Percentiles rank a stretch among this genome's conserved stretches.
These are phyloP conservation scores for Delitschia confertaspora DNA, from an alignment of 495 filamentous ascomycete species.

Conservation along the genomic window DNA sequence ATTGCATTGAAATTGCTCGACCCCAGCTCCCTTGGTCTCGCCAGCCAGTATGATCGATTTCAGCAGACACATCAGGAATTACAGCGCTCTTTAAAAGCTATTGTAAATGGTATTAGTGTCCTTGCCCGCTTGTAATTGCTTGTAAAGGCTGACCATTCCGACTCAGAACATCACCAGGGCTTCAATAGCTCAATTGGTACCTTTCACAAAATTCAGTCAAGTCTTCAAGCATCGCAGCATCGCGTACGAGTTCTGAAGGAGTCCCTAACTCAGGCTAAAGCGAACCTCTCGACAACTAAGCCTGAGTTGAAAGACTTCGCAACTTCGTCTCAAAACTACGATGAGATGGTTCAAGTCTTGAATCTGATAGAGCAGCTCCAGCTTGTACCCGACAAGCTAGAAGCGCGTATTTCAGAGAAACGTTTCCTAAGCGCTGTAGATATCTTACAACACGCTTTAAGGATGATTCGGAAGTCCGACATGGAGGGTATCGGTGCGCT, in stretches of 20 bases:
- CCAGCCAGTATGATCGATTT: constrained; percentile 77
- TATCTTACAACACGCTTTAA: constrained; percentile 75
- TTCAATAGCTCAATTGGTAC: constrained; percentile 99
- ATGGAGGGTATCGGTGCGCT: constrained; percentile 87
- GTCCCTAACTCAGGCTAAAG: constrained; percentile 72
- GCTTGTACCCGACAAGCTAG: constrained; percentile 82
- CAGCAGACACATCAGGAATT: constrained; percentile 70
- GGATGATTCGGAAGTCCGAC: constrained; percentile 73
- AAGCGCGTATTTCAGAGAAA: constrained; percentile 91
- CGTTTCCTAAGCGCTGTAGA: constrained; percentile 88
- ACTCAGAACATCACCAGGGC: constrained; percentile 84
- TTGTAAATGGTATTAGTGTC: constrained; percentile 58
- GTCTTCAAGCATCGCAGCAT: constrained; percentile 79
- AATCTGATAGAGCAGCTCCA: constrained; percentile 81
- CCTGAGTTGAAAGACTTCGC: constrained; percentile 85
- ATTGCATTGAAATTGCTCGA: constrained; percentile 89
- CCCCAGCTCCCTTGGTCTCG: constrained; percentile 82
- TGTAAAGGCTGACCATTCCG: constrained; percentile 29
- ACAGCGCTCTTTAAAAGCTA: constrained; percentile 82
- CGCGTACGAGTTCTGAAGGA: constrained; percentile 76
- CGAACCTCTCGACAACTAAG: constrained; percentile 72
- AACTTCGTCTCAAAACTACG: constrained; percentile 78
- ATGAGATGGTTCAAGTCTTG: constrained; percentile 78
- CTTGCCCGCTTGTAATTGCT: background rate
- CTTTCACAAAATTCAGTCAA: constrained; percentile 94